Evolutionary conservation across 1,284 basidiomycete genomes (phyloP), one percentile per base, ranked within the genome.

Genomic region (Nidula niveotomentosa): DNA sequence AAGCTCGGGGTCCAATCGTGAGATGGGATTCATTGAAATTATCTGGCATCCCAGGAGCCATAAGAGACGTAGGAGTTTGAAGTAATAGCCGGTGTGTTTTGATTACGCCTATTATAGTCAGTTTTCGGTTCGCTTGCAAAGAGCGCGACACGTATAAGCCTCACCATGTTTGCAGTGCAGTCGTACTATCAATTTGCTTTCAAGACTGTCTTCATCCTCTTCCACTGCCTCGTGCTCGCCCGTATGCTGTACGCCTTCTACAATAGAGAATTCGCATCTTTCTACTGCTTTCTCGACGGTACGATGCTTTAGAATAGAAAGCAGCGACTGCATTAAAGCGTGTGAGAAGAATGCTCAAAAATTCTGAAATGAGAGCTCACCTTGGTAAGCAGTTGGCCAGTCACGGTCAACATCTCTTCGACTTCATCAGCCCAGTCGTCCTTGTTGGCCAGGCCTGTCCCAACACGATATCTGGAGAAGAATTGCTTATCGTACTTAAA

Each of bases 121-220:
- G 23, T 23, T 23, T 23, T 23, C 23, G 23, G 23, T 23, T 23
- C 23, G 5, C 23, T 23, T 23, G 23, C 23, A 5, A 23, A 23
- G 23, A 23, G 23, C 5, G 5, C 52, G 51, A 15, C 52, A 9
- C 39, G 51, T 12, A 33, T 36, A n/a, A 13, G 1, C 30, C 71
- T 61, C 65, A 88, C 91, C 91, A 61, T 91, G 87, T 74, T 92
- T 91, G 70, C 91, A 93, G 63, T 90, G 79, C 51, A 93, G 68
- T 57, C 85, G 83, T 46, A 93, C 73, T 39, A 88, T 78, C 52
- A 91, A 71, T 64, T 79, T 85, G 65, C 84, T 89, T 68, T 91
- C 89, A 8, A 90, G 72, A 47, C 79, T 75, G 60, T 90, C 88
- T 36, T 72, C 67, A 37, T 84, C 82, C 35, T 84, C 83, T 43